Evolutionary conservation across 495 filamentous ascomycete genomes (phyloP).

Genomic region (Xylaria sp.): DNA sequence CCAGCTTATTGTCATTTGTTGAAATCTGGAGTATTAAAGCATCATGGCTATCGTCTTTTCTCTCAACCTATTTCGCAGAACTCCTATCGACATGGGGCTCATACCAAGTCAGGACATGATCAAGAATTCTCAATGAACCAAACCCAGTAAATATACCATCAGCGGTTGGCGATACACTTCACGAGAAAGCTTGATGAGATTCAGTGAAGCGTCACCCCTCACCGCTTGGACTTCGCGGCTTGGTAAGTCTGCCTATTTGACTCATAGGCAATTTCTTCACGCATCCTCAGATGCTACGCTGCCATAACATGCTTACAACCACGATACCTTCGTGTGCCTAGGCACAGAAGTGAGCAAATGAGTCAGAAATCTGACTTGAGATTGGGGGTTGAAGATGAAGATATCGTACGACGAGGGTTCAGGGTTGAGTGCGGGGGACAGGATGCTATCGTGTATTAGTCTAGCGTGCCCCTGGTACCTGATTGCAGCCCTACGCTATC

Average conservation of each 20-base stretch:
- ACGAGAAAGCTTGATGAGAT: neutral
- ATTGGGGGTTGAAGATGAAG: neutral
- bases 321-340: neutral
- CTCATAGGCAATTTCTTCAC: neutral
- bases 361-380: neutral
- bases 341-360: neutral
- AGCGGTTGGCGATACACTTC: neutral
- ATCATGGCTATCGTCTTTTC: no score
- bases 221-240: neutral
- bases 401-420: neutral
- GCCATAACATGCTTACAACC: neutral
- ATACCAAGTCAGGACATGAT: neutral
- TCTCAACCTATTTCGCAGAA: neutral
- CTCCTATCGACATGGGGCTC: neutral
- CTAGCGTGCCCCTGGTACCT: neutral
- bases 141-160: neutral
- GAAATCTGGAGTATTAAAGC: neutral
- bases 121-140: neutral
- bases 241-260: neutral
- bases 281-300: neutral
- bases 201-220: neutral
- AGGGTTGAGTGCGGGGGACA: constrained; percentile 8
- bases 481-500: constrained; percentile 16
- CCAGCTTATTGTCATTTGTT: neutral
- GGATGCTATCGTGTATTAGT: constrained; percentile 4